These are phyloP conservation scores for Coix lacrymajobi DNA, from an alignment of 176 grass and related monocot species.

Conservation along the genomic window DNA sequence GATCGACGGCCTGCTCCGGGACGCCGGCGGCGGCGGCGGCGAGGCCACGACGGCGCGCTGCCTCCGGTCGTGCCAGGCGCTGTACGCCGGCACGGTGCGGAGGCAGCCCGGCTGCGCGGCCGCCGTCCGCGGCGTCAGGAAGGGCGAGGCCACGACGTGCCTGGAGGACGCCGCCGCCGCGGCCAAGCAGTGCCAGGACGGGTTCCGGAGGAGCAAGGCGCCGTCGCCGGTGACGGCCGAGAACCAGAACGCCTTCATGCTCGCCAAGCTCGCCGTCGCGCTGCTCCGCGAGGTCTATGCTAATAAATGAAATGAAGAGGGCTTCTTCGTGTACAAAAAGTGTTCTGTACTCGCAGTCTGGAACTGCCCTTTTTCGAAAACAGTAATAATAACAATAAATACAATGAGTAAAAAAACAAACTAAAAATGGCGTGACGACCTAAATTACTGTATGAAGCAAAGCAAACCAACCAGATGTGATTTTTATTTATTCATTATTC, in stretches of 20 bases:
- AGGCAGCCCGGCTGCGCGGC: not conserved
- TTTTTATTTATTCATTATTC: slow-evolving; percentile 6
- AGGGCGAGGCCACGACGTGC: not conserved
- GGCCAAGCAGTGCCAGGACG: not conserved
- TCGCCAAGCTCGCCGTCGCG: slow-evolving; percentile 21
- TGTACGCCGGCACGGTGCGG: not conserved
- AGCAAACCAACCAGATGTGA: not conserved
- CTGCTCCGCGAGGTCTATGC: not conserved
- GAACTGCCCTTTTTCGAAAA: not conserved
- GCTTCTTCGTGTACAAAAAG: not conserved
- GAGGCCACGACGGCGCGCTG: not conserved
- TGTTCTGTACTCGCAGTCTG: not conserved
- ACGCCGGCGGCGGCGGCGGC: no score
- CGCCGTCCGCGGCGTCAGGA: not conserved
- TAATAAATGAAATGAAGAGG: not conserved
- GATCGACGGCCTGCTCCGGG: slow-evolving; percentile 3
- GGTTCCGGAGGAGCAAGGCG: not conserved
- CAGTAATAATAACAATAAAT: not conserved
- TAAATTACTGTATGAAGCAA: not conserved
- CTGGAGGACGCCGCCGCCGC: slow-evolving; percentile 9
- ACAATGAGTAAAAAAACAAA: not conserved
- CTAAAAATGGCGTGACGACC: not conserved
- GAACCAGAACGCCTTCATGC: slow-evolving; percentile 14
- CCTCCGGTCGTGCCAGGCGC: not conserved
- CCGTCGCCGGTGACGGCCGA: slow-evolving; percentile 10